Percentiles rank a stretch among this genome's conserved stretches.
These are phyloP conservation scores for Phytopythium delawarense DNA, from an alignment of 352 stramenopile genomes.

Conservation along the genomic window DNA sequence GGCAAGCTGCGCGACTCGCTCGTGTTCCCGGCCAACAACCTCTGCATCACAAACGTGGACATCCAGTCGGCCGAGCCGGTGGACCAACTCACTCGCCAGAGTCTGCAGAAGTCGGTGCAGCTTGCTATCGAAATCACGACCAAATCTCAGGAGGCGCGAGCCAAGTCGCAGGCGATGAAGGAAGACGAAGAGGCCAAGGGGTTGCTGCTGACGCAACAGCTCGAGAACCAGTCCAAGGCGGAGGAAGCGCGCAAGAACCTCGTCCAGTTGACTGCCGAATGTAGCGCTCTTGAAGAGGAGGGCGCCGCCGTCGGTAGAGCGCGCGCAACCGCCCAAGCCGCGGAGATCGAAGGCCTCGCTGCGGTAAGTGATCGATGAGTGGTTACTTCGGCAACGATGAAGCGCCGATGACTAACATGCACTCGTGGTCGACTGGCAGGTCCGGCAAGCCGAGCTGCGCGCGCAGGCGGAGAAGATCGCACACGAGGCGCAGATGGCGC, in stretches of 20 bases:
- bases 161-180: conserved; percentile 76
- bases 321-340: conserved; percentile 55
- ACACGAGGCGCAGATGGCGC: conserved; percentile 52
- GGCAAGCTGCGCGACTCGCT: conserved; percentile 52
- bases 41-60: conserved; percentile 82
- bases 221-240: conserved; percentile 73
- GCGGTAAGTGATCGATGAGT: conserved; percentile 17
- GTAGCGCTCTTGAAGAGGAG: conserved; percentile 61
- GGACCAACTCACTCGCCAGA: conserved; percentile 64
- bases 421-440: not conserved
- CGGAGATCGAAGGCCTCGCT: conserved; percentile 68
- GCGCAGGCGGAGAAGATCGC: conserved; percentile 64
- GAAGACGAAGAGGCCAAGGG: conserved; percentile 80
- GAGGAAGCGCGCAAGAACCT: conserved; percentile 74
- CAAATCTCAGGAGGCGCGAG: conserved; percentile 74
- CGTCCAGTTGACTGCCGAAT: conserved; percentile 70
- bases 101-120: conserved; percentile 78
- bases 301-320: conserved; percentile 57
- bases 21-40: conserved; percentile 68
- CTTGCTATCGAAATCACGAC: conserved; percentile 85
- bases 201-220: conserved; percentile 60
- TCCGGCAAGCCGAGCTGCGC: conserved; percentile 65
- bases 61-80: conserved; percentile 78
- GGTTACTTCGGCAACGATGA: not conserved
- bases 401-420: not conserved